Evolutionary conservation across 768 basidiomycete species (phyloP).

Genomic region (Paxillus rubicundulus): DNA sequence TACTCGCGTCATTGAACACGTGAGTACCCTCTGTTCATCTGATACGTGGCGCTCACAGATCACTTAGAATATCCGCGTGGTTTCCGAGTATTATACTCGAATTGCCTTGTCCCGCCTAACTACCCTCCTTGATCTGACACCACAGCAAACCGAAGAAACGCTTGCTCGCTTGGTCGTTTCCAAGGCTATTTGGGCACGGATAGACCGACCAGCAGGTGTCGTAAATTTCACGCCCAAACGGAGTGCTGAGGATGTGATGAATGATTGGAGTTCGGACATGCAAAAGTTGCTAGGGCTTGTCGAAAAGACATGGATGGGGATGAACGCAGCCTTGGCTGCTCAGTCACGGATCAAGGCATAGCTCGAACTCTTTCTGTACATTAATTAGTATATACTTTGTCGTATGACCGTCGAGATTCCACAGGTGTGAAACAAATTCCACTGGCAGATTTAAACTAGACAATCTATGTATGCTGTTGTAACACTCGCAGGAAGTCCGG

Average conservation of each 20-base stretch:
- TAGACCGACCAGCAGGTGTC: constrained; percentile 88
- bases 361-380: constrained; percentile 13
- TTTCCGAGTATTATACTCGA: constrained; percentile 92
- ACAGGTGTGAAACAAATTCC: neutral
- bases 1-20: constrained; percentile 94
- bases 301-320: constrained; percentile 99
- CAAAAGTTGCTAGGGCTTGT: constrained; percentile 85
- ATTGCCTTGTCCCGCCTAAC: constrained; percentile 84
- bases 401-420: neutral
- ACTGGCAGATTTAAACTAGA: neutral
- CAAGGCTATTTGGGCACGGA: constrained; percentile 89
- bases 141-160: constrained; percentile 81
- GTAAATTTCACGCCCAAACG: constrained; percentile 84
- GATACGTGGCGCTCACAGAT: constrained; percentile 2
- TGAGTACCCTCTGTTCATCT: constrained; percentile 38
- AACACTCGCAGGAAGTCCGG: constrained; percentile 12
- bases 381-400: constrained; percentile 8
- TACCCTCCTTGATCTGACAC: constrained; percentile 80
- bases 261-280: constrained; percentile 98
- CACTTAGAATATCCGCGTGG: constrained; percentile 88
- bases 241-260: constrained; percentile 90
- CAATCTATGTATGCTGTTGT: neutral
- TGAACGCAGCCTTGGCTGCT: constrained; percentile 87
- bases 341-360: constrained; percentile 59
- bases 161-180: constrained; percentile 89